Conservation (phyloP, 768 basidiomycete genomes). For the Astraeus odoratus region DNA sequence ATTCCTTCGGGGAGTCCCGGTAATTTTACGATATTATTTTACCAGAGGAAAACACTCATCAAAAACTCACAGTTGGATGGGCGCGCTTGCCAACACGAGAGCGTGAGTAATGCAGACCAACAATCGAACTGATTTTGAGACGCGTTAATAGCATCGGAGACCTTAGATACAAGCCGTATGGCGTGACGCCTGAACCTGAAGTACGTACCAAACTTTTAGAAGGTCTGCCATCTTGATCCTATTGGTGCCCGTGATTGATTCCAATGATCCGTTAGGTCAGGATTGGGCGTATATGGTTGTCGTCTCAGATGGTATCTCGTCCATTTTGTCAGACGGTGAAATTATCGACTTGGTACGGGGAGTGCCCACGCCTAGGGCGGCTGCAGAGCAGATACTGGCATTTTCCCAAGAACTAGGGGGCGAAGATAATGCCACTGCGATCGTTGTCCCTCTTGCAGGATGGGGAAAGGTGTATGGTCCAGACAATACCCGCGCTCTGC, state of each 20-base stretch:
- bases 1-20: slow-evolving; percentile 92
- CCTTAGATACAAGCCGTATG: slow-evolving; percentile 80
- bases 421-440: slow-evolving; percentile 86
- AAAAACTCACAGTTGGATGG: slow-evolving; percentile 76
- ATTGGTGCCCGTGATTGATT: not conserved
- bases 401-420: slow-evolving; percentile 81
- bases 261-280: slow-evolving; percentile 40
- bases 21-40: slow-evolving; percentile 23
- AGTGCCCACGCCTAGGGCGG: slow-evolving; percentile 62
- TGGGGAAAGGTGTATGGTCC: slow-evolving; percentile 81
- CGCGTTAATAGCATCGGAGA: slow-evolving; percentile 65
- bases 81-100: slow-evolving; percentile 86
- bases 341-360: slow-evolving; percentile 83
- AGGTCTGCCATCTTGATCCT: slow-evolving; percentile 37
- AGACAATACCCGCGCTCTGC: slow-evolving; percentile 74
- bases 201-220: slow-evolving; percentile 68
- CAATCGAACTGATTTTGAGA: slow-evolving; percentile 3
- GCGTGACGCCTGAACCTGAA: slow-evolving; percentile 91
- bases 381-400: slow-evolving; percentile 75
- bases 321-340: slow-evolving; percentile 88
- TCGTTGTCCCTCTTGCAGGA: slow-evolving; percentile 87
- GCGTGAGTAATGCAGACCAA: slow-evolving; percentile 42
- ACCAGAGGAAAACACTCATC: slow-evolving; percentile 1
- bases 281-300: slow-evolving; percentile 86
- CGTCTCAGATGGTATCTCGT: slow-evolving; percentile 92